Conservation (phyloP, 306 rosid species). For the Trifolium pratense region DNA sequence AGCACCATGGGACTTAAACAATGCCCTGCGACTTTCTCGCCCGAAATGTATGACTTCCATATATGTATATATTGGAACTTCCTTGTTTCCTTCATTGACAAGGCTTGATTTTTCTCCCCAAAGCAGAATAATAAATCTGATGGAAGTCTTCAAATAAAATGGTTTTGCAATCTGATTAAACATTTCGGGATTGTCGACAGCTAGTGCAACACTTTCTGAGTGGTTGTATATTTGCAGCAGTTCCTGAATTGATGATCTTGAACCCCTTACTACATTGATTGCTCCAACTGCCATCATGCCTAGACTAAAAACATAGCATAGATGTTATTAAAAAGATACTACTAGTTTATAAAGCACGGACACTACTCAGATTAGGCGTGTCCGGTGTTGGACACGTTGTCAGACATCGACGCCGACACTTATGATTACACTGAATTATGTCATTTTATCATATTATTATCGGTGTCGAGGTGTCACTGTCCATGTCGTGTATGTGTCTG, state of each 20-base stretch:
- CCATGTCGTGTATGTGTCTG: no score
- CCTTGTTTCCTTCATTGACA: constrained; percentile 49
- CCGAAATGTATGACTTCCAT: constrained; percentile 70
- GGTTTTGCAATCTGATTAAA: constrained; percentile 68
- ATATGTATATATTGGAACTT: constrained; percentile 63
- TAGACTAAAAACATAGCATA: constrained; percentile 50
- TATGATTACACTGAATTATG: no score
- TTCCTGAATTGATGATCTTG: constrained; percentile 88
- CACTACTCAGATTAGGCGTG: no score
- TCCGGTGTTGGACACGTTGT: no score
- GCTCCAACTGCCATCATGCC: constrained; percentile 96
- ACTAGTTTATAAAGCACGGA: no score
- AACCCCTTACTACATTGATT: constrained; percentile 93
- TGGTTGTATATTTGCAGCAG: constrained; percentile 79
- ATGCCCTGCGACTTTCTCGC: constrained; percentile 59
- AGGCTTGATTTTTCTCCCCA: constrained; percentile 90
- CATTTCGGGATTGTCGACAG: constrained; percentile 82
- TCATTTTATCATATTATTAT: no score
- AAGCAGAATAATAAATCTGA: constrained; percentile 79
- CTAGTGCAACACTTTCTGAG: constrained; percentile 91
- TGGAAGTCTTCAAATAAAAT: constrained; percentile 60
- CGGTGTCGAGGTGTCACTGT: no score
- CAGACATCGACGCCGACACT: no score
- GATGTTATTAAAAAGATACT: constrained; percentile 31
- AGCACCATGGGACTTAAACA: constrained; percentile 52